Percentiles rank a stretch among this genome's conserved stretches.
Conservation (phyloP, 176 grass and related monocot species). For the Cenchrus americanus region DNA sequence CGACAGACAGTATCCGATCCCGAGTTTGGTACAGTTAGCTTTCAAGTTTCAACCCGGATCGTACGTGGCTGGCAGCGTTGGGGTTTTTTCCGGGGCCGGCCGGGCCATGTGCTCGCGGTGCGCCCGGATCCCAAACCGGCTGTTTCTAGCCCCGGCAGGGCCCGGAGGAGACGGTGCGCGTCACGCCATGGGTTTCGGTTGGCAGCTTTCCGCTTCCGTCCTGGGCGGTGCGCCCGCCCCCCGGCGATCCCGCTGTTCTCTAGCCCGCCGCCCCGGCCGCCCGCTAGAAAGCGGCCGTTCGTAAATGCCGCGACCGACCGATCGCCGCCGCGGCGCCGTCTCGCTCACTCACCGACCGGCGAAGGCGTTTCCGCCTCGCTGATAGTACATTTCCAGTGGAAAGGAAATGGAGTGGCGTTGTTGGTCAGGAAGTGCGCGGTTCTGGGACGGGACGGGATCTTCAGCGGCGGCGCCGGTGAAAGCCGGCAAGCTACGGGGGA, state of each 20-base stretch:
- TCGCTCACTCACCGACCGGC: not conserved
- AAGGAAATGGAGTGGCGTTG: not conserved
- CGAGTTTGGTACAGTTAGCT: not conserved
- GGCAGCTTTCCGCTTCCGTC: constrained; percentile 29
- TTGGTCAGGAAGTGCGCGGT: not conserved
- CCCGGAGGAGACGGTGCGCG: not conserved
- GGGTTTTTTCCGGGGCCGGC: not conserved
- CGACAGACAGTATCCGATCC: too few species aligned
- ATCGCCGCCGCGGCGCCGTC: not conserved
- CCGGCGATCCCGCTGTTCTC: not conserved
- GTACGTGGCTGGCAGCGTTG: not conserved
- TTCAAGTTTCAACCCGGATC: not conserved
- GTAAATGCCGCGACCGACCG: not conserved
- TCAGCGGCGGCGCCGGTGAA: not conserved
- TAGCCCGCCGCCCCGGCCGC: too few species aligned
- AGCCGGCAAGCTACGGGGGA: not conserved
- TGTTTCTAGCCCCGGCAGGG: not conserved
- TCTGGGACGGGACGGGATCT: not conserved
- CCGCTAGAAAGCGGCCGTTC: not conserved
- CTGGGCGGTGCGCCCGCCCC: not conserved
- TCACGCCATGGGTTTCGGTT: constrained; percentile 35
- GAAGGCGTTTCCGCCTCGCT: not conserved
- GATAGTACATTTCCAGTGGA: not conserved
- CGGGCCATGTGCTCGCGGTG: constrained; percentile 15
- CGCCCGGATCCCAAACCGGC: not conserved